phyloP scores from a whole-genome alignment of 306 rosid genomes.

The Vicia villosa region DNA sequence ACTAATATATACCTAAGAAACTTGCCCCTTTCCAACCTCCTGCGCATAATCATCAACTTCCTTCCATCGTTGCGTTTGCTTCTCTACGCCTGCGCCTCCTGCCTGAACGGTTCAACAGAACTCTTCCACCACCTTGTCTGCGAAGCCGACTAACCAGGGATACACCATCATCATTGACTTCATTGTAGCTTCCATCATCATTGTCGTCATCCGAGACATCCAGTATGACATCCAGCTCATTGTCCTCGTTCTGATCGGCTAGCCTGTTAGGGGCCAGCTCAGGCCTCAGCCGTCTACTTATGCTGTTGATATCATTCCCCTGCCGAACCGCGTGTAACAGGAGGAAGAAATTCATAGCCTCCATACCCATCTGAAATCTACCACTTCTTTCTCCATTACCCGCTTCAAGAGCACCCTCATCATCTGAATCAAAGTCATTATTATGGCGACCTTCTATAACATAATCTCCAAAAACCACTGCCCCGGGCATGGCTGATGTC shows the following conservation, averaged over 20 bases:
- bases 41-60: slow-evolving; percentile 36
- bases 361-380: slow-evolving; percentile 68
- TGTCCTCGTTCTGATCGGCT: slow-evolving; percentile 44
- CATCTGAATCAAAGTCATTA: slow-evolving; percentile 59
- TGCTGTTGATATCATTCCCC: slow-evolving; percentile 51
- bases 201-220: slow-evolving; percentile 62
- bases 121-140: slow-evolving; percentile 67
- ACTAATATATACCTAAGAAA: slow-evolving; percentile 51
- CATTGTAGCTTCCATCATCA: slow-evolving; percentile 39
- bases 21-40: slow-evolving; percentile 66
- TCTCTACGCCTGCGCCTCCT: slow-evolving; percentile 86
- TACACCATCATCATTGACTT: slow-evolving; percentile 50
- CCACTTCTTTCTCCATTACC: slow-evolving; percentile 62
- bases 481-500: slow-evolving; percentile 87
- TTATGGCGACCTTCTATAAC: slow-evolving; percentile 76
- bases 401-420: slow-evolving; percentile 56
- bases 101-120: slow-evolving; percentile 70
- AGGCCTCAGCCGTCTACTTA: slow-evolving; percentile 59
- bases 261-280: slow-evolving; percentile 50
- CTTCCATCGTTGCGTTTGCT: slow-evolving; percentile 35
- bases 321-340: slow-evolving; percentile 83
- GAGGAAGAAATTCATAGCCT: slow-evolving; percentile 86
- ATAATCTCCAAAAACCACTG: slow-evolving; percentile 91
- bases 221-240: slow-evolving; percentile 50
- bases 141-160: slow-evolving; percentile 79